phyloP scores from a whole-genome alignment of 768 basidiomycete genomes.

The Lactarius sanguifluus region DNA sequence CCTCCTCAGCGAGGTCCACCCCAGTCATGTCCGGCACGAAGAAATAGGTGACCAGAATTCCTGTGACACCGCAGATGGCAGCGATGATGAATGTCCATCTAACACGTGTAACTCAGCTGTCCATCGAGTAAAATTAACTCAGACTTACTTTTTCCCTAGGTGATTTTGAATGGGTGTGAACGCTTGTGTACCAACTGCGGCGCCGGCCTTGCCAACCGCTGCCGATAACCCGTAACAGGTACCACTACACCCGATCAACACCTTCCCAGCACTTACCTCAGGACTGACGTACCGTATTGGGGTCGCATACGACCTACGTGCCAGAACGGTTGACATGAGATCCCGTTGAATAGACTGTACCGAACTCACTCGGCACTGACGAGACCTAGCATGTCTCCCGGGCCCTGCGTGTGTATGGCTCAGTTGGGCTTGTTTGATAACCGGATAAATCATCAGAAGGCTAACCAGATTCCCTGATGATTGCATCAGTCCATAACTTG shows the following conservation, averaged over 20 bases:
- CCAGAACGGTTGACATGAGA: not conserved
- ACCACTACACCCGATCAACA: slow-evolving; percentile 41
- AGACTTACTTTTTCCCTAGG: slow-evolving; percentile 58
- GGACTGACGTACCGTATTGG: slow-evolving; percentile 51
- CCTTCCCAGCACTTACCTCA: slow-evolving; percentile 2
- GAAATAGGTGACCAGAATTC: slow-evolving; percentile 65
- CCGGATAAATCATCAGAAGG: not conserved
- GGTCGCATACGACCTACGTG: slow-evolving; percentile 56
- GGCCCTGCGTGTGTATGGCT: slow-evolving; percentile 45
- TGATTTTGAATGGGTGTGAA: slow-evolving; percentile 68
- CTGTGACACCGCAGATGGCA: slow-evolving; percentile 64
- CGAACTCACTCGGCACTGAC: slow-evolving; percentile 61
- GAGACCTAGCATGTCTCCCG: slow-evolving; percentile 69
- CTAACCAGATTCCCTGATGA: slow-evolving; percentile 64
- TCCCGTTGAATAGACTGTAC: slow-evolving; percentile 2
- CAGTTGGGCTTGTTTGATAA: not conserved
- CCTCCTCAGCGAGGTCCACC: slow-evolving; percentile 64
- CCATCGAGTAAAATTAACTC: not conserved
- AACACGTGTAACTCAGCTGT: slow-evolving; percentile 6
- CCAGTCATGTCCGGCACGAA: slow-evolving; percentile 69
- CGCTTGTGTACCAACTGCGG: slow-evolving; percentile 67
- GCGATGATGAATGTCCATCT: slow-evolving; percentile 70
- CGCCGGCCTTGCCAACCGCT: slow-evolving; percentile 68
- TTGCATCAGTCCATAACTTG: slow-evolving; percentile 70
- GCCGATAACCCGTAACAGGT: slow-evolving; percentile 71